Conservation (phyloP, 495 filamentous ascomycete species). For the Apodospora peruviana region DNA sequence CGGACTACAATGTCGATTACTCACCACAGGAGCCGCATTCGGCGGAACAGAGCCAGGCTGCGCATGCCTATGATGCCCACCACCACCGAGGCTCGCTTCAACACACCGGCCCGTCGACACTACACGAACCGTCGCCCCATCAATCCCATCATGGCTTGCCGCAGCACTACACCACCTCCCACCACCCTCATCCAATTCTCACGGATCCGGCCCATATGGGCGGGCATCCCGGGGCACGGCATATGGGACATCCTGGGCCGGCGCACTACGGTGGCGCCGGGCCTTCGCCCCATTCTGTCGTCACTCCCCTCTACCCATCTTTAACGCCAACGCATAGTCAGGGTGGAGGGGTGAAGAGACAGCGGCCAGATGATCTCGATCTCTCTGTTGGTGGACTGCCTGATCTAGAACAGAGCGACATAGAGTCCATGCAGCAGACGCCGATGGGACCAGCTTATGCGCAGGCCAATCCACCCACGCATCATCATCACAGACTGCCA, state of each 20-base stretch:
- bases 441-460: conserved; percentile 39
- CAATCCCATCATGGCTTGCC: conserved; percentile 43
- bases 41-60: conserved; percentile 46
- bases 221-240: conserved; percentile 38
- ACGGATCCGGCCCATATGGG: conserved; percentile 42
- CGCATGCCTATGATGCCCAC: conserved; percentile 48
- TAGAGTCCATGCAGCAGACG: conserved; percentile 45
- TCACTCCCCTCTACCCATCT: conserved; percentile 40
- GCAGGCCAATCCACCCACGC: conserved; percentile 42
- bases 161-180: conserved; percentile 44
- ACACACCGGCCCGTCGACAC: conserved; percentile 38
- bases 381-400: conserved; percentile 46
- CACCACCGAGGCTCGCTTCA: conserved; percentile 43
- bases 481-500: conserved; percentile 72
- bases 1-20: conserved; percentile 61
- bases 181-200: conserved; percentile 45
- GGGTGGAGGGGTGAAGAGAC: conserved; percentile 38
- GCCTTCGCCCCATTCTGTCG: conserved; percentile 37
- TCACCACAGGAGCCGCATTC: conserved; percentile 54
- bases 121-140: conserved; percentile 36
- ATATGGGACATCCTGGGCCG: conserved; percentile 41
- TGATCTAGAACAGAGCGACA: conserved; percentile 40
- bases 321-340: conserved; percentile 37
- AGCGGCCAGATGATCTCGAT: conserved; percentile 44
- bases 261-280: conserved; percentile 36